phyloP scores from a whole-genome alignment of 2,329 filamentous ascomycete species.

The Mycocentrospora acerina region DNA sequence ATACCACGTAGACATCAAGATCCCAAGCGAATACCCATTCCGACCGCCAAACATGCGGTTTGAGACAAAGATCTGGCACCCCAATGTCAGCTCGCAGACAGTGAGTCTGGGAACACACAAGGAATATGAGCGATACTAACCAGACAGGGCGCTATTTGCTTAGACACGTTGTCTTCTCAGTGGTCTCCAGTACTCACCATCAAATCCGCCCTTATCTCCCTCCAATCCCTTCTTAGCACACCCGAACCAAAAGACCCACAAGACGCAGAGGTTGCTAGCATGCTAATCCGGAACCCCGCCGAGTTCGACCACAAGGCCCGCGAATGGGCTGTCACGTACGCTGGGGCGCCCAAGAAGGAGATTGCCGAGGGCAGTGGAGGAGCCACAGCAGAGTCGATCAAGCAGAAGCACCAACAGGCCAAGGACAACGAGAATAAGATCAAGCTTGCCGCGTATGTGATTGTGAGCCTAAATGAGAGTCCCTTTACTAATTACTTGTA shows the following conservation, averaged over 20 bases:
- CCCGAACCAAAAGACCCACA: slow-evolving; percentile 97
- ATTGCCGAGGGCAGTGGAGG: slow-evolving; percentile 56
- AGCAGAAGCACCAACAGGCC: slow-evolving; percentile 55
- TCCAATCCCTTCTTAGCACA: slow-evolving; percentile 88
- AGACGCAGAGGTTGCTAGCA: slow-evolving; percentile 90
- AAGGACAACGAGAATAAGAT: slow-evolving; percentile 62
- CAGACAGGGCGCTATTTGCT: slow-evolving; percentile 87
- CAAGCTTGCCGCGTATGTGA: slow-evolving; percentile 55
- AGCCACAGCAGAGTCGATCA: slow-evolving; percentile 55
- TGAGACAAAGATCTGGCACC: slow-evolving; percentile 93
- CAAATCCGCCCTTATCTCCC: slow-evolving; percentile 88
- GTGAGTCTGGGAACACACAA: slow-evolving; percentile 56
- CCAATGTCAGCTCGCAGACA: slow-evolving; percentile 92
- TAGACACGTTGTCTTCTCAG: slow-evolving; percentile 83
- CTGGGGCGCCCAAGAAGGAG: slow-evolving; percentile 67
- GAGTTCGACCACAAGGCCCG: slow-evolving; percentile 80
- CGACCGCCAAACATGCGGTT: slow-evolving; percentile 90
- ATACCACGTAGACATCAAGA: slow-evolving; percentile 80
- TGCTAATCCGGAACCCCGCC: slow-evolving; percentile 78
- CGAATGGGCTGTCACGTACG: slow-evolving; percentile 86
- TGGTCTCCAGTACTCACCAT: slow-evolving; percentile 98
- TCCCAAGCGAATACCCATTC: slow-evolving; percentile 90
- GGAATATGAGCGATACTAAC: slow-evolving; percentile 18
- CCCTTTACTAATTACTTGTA: slow-evolving; percentile 43
- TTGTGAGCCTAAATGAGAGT: too few relatives aligned